Evolutionary conservation across 176 grass and related monocot species (phyloP).

Genomic region (Chrysopogon serrulatus): DNA sequence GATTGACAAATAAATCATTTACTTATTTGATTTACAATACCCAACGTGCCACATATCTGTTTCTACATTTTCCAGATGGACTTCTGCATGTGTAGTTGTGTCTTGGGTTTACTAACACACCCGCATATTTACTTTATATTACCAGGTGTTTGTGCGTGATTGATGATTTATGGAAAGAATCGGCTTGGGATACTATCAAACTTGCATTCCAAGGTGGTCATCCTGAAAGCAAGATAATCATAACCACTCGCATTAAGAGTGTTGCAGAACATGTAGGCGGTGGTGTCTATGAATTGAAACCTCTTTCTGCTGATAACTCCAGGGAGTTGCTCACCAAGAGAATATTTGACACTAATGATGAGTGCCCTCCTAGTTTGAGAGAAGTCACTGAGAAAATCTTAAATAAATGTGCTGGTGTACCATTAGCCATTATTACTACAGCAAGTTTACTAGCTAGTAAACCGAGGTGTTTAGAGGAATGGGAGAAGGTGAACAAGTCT

Average conservation of each 20-base stretch:
- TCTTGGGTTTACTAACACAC: not conserved
- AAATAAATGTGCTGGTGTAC: not conserved
- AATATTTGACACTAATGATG: not conserved
- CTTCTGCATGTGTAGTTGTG: too few species aligned
- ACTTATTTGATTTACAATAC: too few species aligned
- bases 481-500: not conserved
- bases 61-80: too few species aligned
- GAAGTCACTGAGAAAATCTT: not conserved
- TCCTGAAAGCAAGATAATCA: not conserved
- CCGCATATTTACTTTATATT: rapidly evolving
- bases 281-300: not conserved
- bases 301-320: not conserved
- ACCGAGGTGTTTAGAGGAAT: not conserved
- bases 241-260: not conserved
- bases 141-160: not conserved
- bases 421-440: not conserved
- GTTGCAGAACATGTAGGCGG: not conserved
- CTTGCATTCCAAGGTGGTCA: not conserved
- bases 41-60: too few species aligned
- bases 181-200: not conserved
- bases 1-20: too few species aligned
- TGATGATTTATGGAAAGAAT: conserved; percentile 10
- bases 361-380: not conserved
- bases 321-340: not conserved
- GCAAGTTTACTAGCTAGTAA: not conserved